These are phyloP conservation scores for Asclepias syriaca DNA, from an alignment of 257 asterid genomes.

Conservation along the genomic window DNA sequence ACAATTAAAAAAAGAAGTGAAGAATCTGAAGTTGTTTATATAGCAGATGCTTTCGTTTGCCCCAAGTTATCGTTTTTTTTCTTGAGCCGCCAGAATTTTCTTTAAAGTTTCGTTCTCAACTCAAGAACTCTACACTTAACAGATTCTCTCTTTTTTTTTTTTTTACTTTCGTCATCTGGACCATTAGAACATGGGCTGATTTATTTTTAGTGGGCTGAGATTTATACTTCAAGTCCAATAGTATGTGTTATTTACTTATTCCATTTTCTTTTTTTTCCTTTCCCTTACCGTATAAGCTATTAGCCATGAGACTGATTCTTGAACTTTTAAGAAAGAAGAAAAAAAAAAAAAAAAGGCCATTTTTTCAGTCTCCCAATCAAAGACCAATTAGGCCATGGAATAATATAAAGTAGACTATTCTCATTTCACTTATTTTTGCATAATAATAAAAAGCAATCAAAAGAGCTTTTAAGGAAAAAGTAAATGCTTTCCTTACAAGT, in stretches of 20 bases:
- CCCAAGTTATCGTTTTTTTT: conserved; percentile 14
- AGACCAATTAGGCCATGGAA: background rate
- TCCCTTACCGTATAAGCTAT: too few species aligned
- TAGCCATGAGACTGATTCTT: too few species aligned
- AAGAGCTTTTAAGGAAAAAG: background rate
- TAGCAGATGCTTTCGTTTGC: conserved; percentile 1
- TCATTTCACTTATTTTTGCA: too few species aligned
- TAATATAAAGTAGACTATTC: background rate
- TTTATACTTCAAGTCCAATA: too few species aligned
- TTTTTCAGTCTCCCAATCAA: conserved; percentile 1
- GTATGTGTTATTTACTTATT: too few species aligned
- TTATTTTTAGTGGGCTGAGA: too few species aligned
- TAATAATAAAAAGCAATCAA: background rate
- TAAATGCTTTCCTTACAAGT: background rate
- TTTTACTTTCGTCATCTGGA: too few species aligned
- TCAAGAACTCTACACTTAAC: too few species aligned
- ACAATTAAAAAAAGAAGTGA: background rate
- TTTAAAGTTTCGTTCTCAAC: background rate
- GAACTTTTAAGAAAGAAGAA: too few species aligned
- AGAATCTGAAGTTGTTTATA: background rate
- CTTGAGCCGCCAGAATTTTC: conserved; percentile 14
- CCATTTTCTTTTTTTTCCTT: too few species aligned
- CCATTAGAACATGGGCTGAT: too few species aligned
- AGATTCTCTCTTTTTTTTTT: too few species aligned
- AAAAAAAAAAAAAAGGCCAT: background rate